Evolutionary conservation across 1,284 basidiomycete species (phyloP).

Genomic region (Microbotryum scabiosae): DNA sequence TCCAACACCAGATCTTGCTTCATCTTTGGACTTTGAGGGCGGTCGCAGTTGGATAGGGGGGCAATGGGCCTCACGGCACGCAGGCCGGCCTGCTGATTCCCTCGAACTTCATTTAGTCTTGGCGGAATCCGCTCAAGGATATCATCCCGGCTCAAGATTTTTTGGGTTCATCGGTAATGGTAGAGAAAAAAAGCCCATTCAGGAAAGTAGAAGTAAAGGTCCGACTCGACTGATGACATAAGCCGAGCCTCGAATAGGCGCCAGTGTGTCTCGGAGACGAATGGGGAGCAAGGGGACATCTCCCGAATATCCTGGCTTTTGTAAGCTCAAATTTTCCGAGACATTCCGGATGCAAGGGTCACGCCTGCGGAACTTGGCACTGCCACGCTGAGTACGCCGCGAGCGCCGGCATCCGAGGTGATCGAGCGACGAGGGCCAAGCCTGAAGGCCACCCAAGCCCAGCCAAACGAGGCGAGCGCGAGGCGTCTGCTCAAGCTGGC

Average conservation of each 20-base stretch:
- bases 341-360: background rate
- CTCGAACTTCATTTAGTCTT: background rate
- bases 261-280: too few relatives aligned
- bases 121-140: background rate
- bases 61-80: background rate
- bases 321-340: background rate
- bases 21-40: background rate
- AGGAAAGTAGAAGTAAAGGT: background rate
- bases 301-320: background rate
- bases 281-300: too few relatives aligned
- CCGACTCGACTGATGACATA: too few relatives aligned
- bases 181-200: too few relatives aligned
- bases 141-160: background rate
- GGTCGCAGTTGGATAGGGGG: background rate
- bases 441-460: background rate
- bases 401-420: background rate
- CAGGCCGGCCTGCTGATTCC: background rate
- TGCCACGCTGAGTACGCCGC: background rate
- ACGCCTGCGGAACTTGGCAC: background rate
- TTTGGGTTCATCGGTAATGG: too few relatives aligned
- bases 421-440: background rate
- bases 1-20: slow-evolving; percentile 1
- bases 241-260: background rate
- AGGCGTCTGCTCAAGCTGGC: background rate
- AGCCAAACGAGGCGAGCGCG: background rate